Base-by-base conservation (phyloP, 2,329 filamentous ascomycete species). In the Pseudopyricularia javanii region DNA sequence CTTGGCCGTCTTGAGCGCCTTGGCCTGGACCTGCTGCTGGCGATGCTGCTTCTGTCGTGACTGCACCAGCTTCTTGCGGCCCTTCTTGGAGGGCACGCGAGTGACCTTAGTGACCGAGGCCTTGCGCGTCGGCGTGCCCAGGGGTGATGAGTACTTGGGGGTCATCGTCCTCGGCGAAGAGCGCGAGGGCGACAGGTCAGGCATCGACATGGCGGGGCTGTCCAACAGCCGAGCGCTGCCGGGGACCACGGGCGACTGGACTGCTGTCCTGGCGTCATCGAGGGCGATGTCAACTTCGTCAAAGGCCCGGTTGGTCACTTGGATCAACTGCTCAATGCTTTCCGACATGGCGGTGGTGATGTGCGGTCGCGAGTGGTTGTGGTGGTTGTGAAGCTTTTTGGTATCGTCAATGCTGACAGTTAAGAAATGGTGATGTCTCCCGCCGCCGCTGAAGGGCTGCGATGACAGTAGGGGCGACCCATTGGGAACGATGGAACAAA, bases 231-330 rank as follows among this genome's bases (percentile, higher is more conserved):
- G 12, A 4, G 9, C 28, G 28, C 28, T 30, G 26, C 7, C 30
- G 15, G 47, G 26, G 7, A 32, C 3, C 3, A 20, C 1, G 20
- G 30, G 48, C 47, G 55, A n/a, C 59, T 50, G 34, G 7, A 30
- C 30, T 4, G 48, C 52, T 22, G 50, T 30, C n/a, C 24, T 32
- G 11, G 43, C 43, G 2, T 54, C 53, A 5, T 45, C 32, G 9
- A 77, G 61, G 17, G 69, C 68, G 50, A 61, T 64, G 3, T 68
- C 70, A 24, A 74, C 69, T 12, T 69, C 67, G 60, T 70, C 68
- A 62, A 78, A 78, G 28, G 75, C 73, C 54, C 73, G 67, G 55
- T 79, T 74, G 4, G 74, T 71, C 58, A 78, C 70, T 55, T 66
- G 64, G 48, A 76, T 73, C 56, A 79, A 66, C 56, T 71, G 65